Conservation (phyloP, 768 basidiomycete genomes). For the Lepiota subincarnata region DNA sequence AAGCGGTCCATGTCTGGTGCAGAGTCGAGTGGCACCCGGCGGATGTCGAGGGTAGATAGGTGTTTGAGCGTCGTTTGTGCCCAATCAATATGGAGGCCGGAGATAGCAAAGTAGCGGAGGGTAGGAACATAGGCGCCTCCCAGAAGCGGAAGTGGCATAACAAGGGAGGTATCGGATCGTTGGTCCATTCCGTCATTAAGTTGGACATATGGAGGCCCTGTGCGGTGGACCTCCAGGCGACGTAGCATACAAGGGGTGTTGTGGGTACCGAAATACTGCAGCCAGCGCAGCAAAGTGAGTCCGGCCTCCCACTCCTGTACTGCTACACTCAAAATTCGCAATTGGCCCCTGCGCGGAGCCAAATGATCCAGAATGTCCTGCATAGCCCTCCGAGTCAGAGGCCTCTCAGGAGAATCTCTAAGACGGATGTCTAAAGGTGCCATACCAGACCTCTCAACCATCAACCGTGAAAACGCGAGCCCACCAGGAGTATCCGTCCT, state of each 20-base stretch:
- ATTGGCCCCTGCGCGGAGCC: slow-evolving; percentile 48
- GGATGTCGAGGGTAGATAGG: slow-evolving; percentile 62
- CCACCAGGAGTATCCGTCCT: slow-evolving; percentile 33
- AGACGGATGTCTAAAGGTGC: slow-evolving; percentile 61
- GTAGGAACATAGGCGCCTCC: slow-evolving; percentile 42
- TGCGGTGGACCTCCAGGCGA: slow-evolving; percentile 63
- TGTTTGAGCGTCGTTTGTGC: slow-evolving; percentile 40
- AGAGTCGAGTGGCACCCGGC: slow-evolving; percentile 51
- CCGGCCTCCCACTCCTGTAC: slow-evolving; percentile 54
- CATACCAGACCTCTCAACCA: slow-evolving; percentile 53
- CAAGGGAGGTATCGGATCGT: slow-evolving; percentile 25
- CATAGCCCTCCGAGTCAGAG: slow-evolving; percentile 42
- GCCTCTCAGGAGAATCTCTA: slow-evolving; percentile 32
- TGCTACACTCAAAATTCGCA: slow-evolving; percentile 57
- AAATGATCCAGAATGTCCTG: slow-evolving; percentile 44
- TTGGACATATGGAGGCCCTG: slow-evolving; percentile 43
- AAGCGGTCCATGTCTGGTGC: slow-evolving; percentile 49
- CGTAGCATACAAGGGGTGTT: slow-evolving; percentile 43
- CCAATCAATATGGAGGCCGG: slow-evolving; percentile 65
- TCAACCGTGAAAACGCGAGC: slow-evolving; percentile 45
- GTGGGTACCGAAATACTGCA: slow-evolving; percentile 32
- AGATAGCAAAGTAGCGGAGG: slow-evolving; percentile 50
- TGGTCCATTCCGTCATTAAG: slow-evolving; percentile 31
- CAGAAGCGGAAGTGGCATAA: slow-evolving; percentile 39
- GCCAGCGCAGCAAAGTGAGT: slow-evolving; percentile 45